These are phyloP conservation scores for Elymus sibiricus DNA, from an alignment of 176 grass and related monocot genomes.

Conservation along the genomic window DNA sequence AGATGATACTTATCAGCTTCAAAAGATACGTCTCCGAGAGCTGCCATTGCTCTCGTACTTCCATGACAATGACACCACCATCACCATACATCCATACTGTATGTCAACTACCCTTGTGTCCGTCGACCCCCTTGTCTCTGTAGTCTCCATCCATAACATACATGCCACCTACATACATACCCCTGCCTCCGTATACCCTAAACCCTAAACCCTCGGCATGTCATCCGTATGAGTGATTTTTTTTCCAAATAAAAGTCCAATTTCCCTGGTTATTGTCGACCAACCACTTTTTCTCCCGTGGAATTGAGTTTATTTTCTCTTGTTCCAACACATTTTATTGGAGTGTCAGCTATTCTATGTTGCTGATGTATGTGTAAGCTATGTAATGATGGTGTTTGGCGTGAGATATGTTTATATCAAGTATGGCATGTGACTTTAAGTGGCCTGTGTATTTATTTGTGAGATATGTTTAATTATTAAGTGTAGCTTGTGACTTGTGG, in stretches of 20 bases:
- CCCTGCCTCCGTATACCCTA: neutral
- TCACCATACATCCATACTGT: neutral
- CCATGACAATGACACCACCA: neutral
- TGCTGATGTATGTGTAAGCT: no score
- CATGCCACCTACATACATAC: neutral
- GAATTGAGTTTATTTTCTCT: neutral
- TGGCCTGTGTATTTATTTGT: no score
- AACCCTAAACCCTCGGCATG: no score
- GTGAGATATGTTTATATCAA: neutral
- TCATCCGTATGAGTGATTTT: neutral
- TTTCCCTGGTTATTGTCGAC: neutral
- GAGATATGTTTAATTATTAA: no score
- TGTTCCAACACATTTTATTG: neutral
- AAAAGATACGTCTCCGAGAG: neutral
- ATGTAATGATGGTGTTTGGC: neutral
- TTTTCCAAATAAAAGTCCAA: neutral
- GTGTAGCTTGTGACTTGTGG: neutral
- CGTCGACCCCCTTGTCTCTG: neutral
- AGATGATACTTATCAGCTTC: neutral
- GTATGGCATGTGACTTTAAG: no score
- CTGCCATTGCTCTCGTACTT: neutral
- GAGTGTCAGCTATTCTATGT: no score
- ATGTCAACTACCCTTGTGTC: neutral
- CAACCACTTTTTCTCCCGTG: neutral
- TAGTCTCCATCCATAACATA: neutral